These are phyloP conservation scores for Phialophora macrospora DNA, from an alignment of 2,329 filamentous ascomycete genomes.

Conservation along the genomic window DNA sequence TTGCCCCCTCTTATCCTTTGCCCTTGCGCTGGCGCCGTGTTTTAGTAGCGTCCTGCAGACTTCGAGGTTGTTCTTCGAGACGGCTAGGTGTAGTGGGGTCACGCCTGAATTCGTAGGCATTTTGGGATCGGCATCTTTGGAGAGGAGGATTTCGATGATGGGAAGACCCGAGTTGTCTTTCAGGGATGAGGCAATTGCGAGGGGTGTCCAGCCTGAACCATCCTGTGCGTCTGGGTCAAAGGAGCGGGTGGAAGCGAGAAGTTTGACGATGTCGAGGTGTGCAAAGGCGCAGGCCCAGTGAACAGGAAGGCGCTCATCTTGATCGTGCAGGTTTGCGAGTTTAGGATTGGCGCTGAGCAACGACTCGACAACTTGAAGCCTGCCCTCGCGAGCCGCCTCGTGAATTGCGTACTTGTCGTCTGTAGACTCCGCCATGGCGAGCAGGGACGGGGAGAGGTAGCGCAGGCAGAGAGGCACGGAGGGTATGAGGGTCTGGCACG, in stretches of 20 bases:
- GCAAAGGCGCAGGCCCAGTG: constrained; percentile 95
- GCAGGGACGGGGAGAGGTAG: not conserved
- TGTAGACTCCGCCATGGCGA: constrained; percentile 12
- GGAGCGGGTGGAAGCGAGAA: constrained; percentile 55
- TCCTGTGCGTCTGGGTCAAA: constrained; percentile 44
- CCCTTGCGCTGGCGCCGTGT: constrained; percentile 74
- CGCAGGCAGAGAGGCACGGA: not conserved
- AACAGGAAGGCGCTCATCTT: constrained; percentile 85
- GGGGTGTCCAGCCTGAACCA: constrained; percentile 55
- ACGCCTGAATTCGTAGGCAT: constrained; percentile 55
- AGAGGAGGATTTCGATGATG: constrained; percentile 52
- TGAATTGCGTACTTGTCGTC: constrained; percentile 78
- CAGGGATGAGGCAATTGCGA: constrained; percentile 57
- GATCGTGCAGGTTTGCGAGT: constrained; percentile 73
- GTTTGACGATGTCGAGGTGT: constrained; percentile 71
- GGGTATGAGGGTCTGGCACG: not conserved
- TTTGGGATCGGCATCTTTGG: constrained; percentile 55
- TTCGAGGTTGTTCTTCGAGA: constrained; percentile 86
- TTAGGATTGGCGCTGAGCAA: constrained; percentile 66
- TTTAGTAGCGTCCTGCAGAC: constrained; percentile 77
- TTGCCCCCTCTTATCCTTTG: constrained; percentile 86
- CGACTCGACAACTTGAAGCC: constrained; percentile 46
- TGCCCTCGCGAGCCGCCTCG: constrained; percentile 82
- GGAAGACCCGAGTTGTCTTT: constrained; percentile 53
- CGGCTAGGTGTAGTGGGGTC: constrained; percentile 89